These are phyloP conservation scores for Jacaranda copaia DNA, from an alignment of 257 asterid genomes.

Conservation along the genomic window DNA sequence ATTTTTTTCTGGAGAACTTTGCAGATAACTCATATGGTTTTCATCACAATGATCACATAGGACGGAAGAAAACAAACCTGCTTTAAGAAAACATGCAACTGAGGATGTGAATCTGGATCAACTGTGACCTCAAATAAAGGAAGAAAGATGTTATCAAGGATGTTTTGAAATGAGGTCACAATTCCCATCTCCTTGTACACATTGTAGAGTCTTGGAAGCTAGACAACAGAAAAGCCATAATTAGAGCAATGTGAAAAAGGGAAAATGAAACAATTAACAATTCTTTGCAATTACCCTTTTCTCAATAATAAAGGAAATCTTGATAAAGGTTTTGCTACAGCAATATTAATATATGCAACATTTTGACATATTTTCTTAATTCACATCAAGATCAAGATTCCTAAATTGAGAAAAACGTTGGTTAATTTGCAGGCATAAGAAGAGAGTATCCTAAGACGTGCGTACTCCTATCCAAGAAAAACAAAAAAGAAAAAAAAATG, in stretches of 20 bases:
- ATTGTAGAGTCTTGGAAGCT: slow-evolving; percentile 84
- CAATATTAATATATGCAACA: no score
- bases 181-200: slow-evolving; percentile 83
- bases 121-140: slow-evolving; percentile 80
- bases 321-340: no score
- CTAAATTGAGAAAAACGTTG: no score
- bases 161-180: slow-evolving; percentile 81
- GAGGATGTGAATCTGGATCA: slow-evolving; percentile 87
- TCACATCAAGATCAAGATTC: no score
- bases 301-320: no score
- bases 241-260: slow-evolving; percentile 1
- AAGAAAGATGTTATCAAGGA: slow-evolving; percentile 75
- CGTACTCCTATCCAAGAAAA: no score
- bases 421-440: no score
- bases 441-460: no score
- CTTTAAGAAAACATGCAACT: slow-evolving; percentile 69
- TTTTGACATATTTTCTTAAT: no score
- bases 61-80: slow-evolving; percentile 53
- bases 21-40: not conserved
- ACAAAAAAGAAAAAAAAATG: no score
- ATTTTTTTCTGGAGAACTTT: not conserved
- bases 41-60: slow-evolving; percentile 12
- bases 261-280: no score
- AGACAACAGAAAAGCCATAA: slow-evolving; percentile 35
- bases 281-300: no score